phyloP scores from a whole-genome alignment of 163 green algal genomes.

The Scenedesmus sp. region DNA sequence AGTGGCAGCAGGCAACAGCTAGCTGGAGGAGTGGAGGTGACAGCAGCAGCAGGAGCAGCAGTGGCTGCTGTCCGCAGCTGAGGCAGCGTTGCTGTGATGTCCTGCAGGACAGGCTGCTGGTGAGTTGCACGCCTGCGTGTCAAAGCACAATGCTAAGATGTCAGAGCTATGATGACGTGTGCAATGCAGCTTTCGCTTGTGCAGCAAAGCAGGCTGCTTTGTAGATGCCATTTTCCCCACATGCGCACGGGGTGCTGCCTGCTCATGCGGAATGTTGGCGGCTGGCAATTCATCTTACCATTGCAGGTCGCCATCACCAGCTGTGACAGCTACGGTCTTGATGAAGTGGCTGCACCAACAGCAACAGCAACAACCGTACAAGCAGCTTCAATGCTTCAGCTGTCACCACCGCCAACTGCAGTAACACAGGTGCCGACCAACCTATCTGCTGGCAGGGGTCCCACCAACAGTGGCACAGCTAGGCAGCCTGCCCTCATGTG shows the following conservation, averaged over 20 bases:
- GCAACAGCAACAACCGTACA: neutral
- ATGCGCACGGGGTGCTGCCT: neutral
- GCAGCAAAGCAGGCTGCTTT: neutral
- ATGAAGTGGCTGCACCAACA: neutral
- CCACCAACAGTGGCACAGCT: too few species aligned
- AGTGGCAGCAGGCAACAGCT: neutral
- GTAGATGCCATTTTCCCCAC: neutral
- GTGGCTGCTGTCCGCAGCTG: neutral
- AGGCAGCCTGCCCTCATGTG: too few species aligned
- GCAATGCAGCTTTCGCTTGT: neutral
- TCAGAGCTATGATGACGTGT: neutral
- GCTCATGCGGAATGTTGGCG: neutral
- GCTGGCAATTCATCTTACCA: neutral
- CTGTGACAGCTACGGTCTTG: slow-evolving; percentile 19
- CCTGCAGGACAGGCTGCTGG: slow-evolving; percentile 26
- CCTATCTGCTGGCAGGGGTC: too few species aligned
- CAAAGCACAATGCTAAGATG: neutral
- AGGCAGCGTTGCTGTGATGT: neutral
- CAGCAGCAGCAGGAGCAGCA: neutral
- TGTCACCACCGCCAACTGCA: neutral
- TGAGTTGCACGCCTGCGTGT: neutral
- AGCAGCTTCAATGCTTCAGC: neutral
- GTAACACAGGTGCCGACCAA: too few species aligned
- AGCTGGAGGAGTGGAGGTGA: neutral
- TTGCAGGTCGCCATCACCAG: neutral